A percentile compares a stretch with the other conserved stretches of the same genome.
phyloP scores from a whole-genome alignment of 2,329 filamentous ascomycete genomes.

The Ceratocystis cubensis region DNA sequence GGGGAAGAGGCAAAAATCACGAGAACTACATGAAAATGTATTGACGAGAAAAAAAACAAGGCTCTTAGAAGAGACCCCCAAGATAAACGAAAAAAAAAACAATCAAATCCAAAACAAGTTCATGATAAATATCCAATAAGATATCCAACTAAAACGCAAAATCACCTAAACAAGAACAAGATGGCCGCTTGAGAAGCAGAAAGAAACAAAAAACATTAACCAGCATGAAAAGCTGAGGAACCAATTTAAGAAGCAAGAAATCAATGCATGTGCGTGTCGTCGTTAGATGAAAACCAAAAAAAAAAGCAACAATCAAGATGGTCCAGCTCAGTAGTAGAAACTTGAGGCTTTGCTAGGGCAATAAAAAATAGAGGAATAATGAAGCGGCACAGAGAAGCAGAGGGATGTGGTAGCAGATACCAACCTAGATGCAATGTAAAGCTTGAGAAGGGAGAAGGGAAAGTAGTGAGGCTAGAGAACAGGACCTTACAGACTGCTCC shows the following conservation, averaged over 20 bases:
- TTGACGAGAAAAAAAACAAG: conserved; percentile 11
- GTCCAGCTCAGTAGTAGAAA: not conserved
- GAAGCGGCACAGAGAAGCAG: not conserved
- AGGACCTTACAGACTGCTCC: not conserved
- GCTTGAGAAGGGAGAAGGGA: not conserved
- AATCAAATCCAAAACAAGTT: not conserved
- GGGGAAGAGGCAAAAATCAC: conserved; percentile 17
- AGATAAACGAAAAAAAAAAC: not conserved
- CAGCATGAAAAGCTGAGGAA: not conserved
- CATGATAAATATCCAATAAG: not conserved
- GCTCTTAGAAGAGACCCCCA: not conserved
- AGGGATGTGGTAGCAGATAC: not conserved
- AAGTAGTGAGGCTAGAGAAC: not conserved
- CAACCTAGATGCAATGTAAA: not conserved
- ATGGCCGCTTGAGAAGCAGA: not conserved
- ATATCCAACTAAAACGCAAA: not conserved
- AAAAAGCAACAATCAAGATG: not conserved
- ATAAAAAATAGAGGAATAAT: not conserved
- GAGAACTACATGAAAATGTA: conserved; percentile 19
- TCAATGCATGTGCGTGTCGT: conserved; percentile 7
- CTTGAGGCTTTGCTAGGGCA: not conserved
- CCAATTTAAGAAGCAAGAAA: conserved; percentile 19
- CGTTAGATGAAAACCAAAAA: not conserved
- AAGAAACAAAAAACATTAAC: not conserved
- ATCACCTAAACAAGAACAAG: not conserved